phyloP scores from a whole-genome alignment of 2,329 filamentous ascomycete genomes.

The Clarireedia homoeocarpa region DNA sequence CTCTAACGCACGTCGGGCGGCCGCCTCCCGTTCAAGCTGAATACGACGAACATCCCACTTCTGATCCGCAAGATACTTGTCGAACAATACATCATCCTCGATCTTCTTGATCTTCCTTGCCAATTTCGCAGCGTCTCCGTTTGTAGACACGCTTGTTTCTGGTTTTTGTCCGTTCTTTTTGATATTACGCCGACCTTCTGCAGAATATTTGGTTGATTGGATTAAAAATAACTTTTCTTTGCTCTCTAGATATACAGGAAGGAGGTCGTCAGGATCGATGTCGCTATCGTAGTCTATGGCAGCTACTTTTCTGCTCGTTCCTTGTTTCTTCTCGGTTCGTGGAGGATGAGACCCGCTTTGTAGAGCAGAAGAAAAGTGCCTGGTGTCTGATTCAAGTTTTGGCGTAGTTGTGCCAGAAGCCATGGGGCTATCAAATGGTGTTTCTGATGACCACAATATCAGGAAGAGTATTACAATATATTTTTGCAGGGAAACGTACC shows the following conservation, averaged over 20 bases:
- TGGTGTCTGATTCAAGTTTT: conserved; percentile 24
- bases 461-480: neutral
- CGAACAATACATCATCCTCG: conserved; percentile 70
- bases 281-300: conserved; percentile 54
- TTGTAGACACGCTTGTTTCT: conserved; percentile 9
- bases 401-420: conserved; percentile 28
- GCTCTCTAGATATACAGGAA: conserved; percentile 69
- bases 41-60: conserved; percentile 55
- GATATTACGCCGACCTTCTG: conserved; percentile 24
- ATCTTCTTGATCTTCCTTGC: conserved; percentile 69
- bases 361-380: conserved; percentile 18
- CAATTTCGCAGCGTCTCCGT: conserved; percentile 51
- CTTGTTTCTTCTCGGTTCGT: conserved; percentile 15
- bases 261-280: conserved; percentile 65
- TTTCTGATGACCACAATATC: conserved; percentile 20
- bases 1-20: conserved; percentile 35
- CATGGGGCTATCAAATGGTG: conserved; percentile 25
- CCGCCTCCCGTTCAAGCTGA: conserved; percentile 53
- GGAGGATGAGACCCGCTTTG: conserved; percentile 7
- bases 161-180: conserved; percentile 11
- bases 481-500: conserved; percentile 18
- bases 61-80: conserved; percentile 55
- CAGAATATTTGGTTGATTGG: conserved; percentile 42
- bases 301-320: conserved; percentile 14
- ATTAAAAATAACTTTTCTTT: conserved; percentile 60